Evolutionary conservation across 2,329 filamentous ascomycete genomes (phyloP).

Genomic region (Phaeosphaeriaceae sp.): DNA sequence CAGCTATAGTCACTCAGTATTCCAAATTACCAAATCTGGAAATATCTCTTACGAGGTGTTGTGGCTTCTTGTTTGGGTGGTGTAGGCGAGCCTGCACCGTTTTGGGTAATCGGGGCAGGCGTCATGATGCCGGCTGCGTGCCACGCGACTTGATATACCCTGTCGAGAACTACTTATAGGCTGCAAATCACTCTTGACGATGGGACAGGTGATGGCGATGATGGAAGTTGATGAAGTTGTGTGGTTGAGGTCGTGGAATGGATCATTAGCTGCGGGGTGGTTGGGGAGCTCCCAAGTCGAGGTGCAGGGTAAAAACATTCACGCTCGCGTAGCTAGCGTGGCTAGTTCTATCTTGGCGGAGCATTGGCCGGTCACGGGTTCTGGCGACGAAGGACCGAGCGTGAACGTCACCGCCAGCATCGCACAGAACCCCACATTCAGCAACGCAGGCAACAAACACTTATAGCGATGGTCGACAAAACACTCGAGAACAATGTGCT

Average conservation of each 20-base stretch:
- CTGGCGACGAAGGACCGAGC: conserved; percentile 13
- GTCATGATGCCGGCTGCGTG: conserved; percentile 40
- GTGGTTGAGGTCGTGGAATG: conserved; percentile 18
- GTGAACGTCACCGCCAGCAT: conserved; percentile 15
- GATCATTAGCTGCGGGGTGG: conserved; percentile 27
- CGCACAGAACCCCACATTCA: not conserved
- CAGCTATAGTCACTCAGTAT: no score
- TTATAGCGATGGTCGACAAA: not conserved
- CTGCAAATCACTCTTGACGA: conserved; percentile 9
- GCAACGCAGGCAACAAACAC: not conserved
- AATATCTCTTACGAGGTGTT: conserved; percentile 20
- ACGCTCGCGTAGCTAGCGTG: conserved; percentile 48
- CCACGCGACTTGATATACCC: conserved; percentile 33
- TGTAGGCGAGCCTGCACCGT: conserved; percentile 27
- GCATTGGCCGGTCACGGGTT: conserved; percentile 38
- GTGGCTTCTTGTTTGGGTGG: conserved; percentile 23
- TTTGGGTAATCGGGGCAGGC: conserved; percentile 39
- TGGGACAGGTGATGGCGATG: conserved; percentile 11
- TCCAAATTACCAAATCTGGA: no score
- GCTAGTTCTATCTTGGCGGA: conserved; percentile 33
- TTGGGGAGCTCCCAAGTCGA: conserved; percentile 32
- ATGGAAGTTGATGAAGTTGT: conserved; percentile 37
- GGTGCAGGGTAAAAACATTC: conserved; percentile 48
- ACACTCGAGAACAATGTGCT: not conserved
- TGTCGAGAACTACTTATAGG: conserved; percentile 14